Evolutionary conservation across 2,329 filamentous ascomycete genomes (phyloP).

Genomic region (Thelonectria olida): DNA sequence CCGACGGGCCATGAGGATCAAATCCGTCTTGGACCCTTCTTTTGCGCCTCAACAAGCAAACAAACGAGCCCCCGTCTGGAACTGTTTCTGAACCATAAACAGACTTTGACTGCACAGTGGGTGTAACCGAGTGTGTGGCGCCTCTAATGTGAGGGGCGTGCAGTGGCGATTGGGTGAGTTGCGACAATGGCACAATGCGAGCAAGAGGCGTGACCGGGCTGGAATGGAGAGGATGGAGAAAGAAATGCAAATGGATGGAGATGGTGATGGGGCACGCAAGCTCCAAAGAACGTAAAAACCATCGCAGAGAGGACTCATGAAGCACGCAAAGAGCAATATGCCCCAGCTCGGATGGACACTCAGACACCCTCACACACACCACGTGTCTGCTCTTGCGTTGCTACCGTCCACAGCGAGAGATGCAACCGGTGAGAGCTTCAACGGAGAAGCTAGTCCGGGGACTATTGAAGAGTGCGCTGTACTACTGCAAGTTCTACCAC

Average conservation of each 20-base stretch:
- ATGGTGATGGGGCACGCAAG: constrained; percentile 2
- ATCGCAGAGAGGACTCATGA: not conserved
- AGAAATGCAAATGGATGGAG: not conserved
- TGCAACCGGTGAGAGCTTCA: constrained; percentile 17
- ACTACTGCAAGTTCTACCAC: no score
- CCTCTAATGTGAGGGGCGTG: constrained; percentile 7
- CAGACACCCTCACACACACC: constrained; percentile 6
- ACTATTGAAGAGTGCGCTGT: not conserved
- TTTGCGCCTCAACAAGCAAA: not conserved
- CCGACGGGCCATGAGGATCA: not conserved
- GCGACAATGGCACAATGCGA: constrained; percentile 6
- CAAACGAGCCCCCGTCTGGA: no score
- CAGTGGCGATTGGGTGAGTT: constrained; percentile 17
- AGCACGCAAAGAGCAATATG: not conserved
- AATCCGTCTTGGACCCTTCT: not conserved
- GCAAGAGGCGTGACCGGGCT: not conserved
- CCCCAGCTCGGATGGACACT: not conserved
- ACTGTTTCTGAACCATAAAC: not conserved
- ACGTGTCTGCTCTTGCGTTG: constrained; percentile 4
- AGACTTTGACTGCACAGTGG: not conserved
- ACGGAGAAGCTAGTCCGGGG: not conserved
- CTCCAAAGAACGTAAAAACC: not conserved
- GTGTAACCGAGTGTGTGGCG: constrained; percentile 17
- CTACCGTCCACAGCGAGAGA: not conserved
- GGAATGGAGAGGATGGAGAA: constrained; percentile 7